Base-by-base conservation (phyloP, 2,329 filamentous ascomycete genomes). In the Coniella lustricola region DNA sequence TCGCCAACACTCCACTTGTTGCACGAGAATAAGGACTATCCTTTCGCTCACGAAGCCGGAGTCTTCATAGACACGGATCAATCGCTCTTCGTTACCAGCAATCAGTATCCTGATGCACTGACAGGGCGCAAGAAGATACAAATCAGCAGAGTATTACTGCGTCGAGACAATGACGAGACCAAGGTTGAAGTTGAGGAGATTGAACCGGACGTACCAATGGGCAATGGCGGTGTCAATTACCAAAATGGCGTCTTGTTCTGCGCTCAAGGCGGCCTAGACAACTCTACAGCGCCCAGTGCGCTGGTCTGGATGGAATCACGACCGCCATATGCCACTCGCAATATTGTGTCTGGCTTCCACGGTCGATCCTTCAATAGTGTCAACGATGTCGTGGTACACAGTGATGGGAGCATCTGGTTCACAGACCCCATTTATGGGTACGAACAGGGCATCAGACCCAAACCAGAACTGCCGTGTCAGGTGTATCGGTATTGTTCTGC, bases 171-270 rank as follows among this genome's bases (percentile, higher is more conserved):
- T 0, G 52, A 40, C n/a, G 39, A 31, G 35, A 52, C 45, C n/a
- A 38, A 29, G 5, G 49, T 42, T 8, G 37, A 22, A 14, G 42
- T 45, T 29, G 65, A 70, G 38, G 62, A 69, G 36, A 60, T 72
- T 12, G 16, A 57, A 4, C 52, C 57, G 0, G 60, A 57, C 0
- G 60, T 73, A 0, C 58, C 60, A 2, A 73, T 75, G 69, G 68
- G 66, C 7, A 76, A 76, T 42, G 73, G 73, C 17, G 73, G 70
- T 7, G 65, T 74, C 33, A 75, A 75, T 48, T 72, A 72, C 58
- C 61, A 64, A 1, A 58, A 67, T 18, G 66, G 66, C 4, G 58
- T 72, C 9, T 52, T 73, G 1, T 69, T 68, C 56, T 73, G 70
- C 45, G 66, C 67, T 1, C 70, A 72, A 52, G 70, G 70, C 3